These are phyloP conservation scores for Scytalidium sp. DNA, from an alignment of 2,329 filamentous ascomycete genomes.

Conservation along the genomic window DNA sequence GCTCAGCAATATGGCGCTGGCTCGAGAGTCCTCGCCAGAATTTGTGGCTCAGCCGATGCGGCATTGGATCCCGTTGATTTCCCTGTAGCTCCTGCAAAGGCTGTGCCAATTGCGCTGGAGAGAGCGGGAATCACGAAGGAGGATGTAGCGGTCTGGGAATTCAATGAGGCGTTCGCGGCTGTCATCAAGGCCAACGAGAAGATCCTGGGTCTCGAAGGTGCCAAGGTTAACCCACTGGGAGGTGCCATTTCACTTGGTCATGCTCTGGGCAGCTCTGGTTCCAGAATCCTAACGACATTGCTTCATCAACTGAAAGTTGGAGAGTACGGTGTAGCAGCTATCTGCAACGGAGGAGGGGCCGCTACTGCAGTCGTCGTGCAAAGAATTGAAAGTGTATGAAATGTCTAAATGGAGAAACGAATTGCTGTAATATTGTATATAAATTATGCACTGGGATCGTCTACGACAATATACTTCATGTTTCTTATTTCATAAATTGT, in stretches of 20 bases:
- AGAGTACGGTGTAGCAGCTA: slow-evolving; percentile 92
- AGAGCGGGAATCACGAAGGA: slow-evolving; percentile 88
- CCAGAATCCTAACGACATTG: slow-evolving; percentile 83
- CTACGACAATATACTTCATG: too few relatives aligned
- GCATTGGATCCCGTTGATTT: slow-evolving; percentile 92
- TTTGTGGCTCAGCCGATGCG: slow-evolving; percentile 84
- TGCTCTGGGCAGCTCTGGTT: slow-evolving; percentile 89
- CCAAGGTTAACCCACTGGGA: slow-evolving; percentile 82
- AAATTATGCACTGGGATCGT: too few relatives aligned
- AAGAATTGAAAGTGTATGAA: slow-evolving; percentile 53
- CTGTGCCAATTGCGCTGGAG: slow-evolving; percentile 84
- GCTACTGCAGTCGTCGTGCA: slow-evolving; percentile 91
- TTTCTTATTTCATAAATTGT: too few relatives aligned
- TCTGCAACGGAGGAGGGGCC: slow-evolving; percentile 95
- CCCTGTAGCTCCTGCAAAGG: slow-evolving; percentile 86
- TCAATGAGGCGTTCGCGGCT: slow-evolving; percentile 96
- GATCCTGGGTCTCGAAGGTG: slow-evolving; percentile 67
- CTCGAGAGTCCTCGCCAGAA: slow-evolving; percentile 81
- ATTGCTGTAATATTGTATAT: too few relatives aligned
- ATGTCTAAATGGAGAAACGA: too few relatives aligned
- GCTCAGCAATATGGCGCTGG: slow-evolving; percentile 75
- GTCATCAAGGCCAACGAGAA: slow-evolving; percentile 95
- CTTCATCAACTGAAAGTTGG: slow-evolving; percentile 86
- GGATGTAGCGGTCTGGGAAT: slow-evolving; percentile 93
- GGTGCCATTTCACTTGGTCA: slow-evolving; percentile 92